Percentiles rank a stretch among this genome's conserved stretches.
Evolutionary conservation across 331 rosid genomes (phyloP).

Genomic region (Pyracantha coccinea): DNA sequence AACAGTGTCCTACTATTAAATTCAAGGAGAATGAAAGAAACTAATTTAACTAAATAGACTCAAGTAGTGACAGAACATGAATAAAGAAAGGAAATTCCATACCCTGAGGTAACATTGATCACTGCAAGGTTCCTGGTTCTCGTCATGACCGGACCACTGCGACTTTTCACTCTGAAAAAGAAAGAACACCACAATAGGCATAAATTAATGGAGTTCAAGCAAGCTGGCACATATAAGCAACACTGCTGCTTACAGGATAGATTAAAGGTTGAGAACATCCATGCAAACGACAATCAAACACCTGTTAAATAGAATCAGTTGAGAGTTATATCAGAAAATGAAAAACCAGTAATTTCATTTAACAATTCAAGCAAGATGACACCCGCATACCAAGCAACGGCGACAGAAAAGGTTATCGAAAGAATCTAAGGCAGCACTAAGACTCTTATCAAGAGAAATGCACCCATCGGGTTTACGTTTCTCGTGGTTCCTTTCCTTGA

Average conservation of each 20-base stretch:
- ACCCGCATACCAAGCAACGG: conserved; percentile 71
- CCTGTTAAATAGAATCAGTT: conserved; percentile 45
- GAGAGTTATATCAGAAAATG: conserved; percentile 1
- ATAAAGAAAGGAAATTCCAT: conserved; percentile 20
- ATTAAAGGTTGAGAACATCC: conserved; percentile 78
- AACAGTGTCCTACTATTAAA: not conserved
- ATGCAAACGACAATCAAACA: conserved; percentile 89
- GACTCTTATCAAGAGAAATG: conserved; percentile 65
- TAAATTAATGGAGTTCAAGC: conserved; percentile 12
- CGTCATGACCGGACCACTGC: conserved; percentile 69
- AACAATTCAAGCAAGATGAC: conserved; percentile 14
- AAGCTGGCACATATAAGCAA: conserved; percentile 4
- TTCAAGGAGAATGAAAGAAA: not conserved
- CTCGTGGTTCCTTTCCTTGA: conserved; percentile 46
- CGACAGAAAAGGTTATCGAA: conserved; percentile 95
- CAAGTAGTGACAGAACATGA: not conserved
- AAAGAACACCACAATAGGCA: conserved; percentile 24
- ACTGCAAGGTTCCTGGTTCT: conserved; percentile 70
- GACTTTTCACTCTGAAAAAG: conserved; percentile 71
- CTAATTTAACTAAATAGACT: not conserved
- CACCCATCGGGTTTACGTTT: conserved; percentile 34
- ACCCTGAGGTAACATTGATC: conserved; percentile 85
- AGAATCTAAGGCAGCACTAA: conserved; percentile 82
- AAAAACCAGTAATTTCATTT: conserved; percentile 6
- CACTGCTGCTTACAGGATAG: conserved; percentile 65